Conservation (phyloP, 768 basidiomycete genomes). For the Rhizopogon roseolus region DNA sequence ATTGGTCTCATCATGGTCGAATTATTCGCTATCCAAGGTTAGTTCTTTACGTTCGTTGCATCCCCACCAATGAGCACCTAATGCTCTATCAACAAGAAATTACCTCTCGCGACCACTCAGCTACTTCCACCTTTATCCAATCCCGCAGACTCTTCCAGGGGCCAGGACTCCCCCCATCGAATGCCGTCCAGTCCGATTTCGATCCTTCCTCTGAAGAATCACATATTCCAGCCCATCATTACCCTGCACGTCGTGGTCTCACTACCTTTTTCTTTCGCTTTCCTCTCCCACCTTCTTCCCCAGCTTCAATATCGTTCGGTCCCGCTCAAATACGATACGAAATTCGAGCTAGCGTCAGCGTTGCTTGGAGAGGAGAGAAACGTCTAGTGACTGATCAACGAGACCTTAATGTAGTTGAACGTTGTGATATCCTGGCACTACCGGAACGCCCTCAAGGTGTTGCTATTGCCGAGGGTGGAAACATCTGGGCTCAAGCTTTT, state of each 20-base stretch:
- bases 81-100: slow-evolving; percentile 45
- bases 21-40: slow-evolving; percentile 70
- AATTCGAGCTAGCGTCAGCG: slow-evolving; percentile 65
- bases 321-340: slow-evolving; percentile 69
- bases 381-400: slow-evolving; percentile 59
- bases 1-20: slow-evolving; percentile 76
- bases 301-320: slow-evolving; percentile 69
- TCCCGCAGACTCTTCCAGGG: slow-evolving; percentile 73
- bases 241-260: slow-evolving; percentile 68
- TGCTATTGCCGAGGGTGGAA: slow-evolving; percentile 72
- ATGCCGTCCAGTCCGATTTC: slow-evolving; percentile 64
- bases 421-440: slow-evolving; percentile 31
- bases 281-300: slow-evolving; percentile 60
- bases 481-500: slow-evolving; percentile 70
- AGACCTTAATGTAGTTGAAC: slow-evolving; percentile 62
- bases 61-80: slow-evolving; percentile 1
- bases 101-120: slow-evolving; percentile 73
- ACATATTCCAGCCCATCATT: slow-evolving; percentile 58
- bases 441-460: slow-evolving; percentile 48
- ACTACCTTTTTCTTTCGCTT: slow-evolving; percentile 82
- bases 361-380: slow-evolving; percentile 72
- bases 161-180: slow-evolving; percentile 76
- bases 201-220: slow-evolving; percentile 49
- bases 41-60: slow-evolving; percentile 5
- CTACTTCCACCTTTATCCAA: slow-evolving; percentile 73